These are phyloP conservation scores for Argentina anserina DNA, from an alignment of 306 rosid species.

Conservation along the genomic window DNA sequence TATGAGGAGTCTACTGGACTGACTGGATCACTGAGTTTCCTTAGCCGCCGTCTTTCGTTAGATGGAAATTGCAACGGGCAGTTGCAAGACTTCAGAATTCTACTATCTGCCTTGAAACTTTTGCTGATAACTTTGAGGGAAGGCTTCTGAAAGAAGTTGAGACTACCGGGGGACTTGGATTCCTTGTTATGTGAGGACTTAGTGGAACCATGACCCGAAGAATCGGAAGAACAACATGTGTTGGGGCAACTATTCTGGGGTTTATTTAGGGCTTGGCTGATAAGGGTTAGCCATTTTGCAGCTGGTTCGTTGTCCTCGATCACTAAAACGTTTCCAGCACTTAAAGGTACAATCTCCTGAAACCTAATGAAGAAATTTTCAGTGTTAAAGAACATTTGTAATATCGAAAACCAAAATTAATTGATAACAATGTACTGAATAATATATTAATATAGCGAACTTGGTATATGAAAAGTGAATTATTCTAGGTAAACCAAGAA, in stretches of 20 bases:
- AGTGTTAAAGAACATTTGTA: not conserved
- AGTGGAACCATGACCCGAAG: conserved; percentile 34
- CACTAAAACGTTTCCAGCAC: conserved; percentile 84
- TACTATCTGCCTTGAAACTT: conserved; percentile 53
- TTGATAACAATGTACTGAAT: not conserved
- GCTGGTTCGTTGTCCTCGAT: conserved; percentile 97
- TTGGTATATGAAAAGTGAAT: not conserved
- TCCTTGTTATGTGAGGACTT: conserved; percentile 31
- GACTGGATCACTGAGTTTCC: conserved; percentile 46
- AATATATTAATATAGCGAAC: too few species aligned
- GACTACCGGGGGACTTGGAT: conserved; percentile 34
- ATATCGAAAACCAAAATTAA: not conserved
- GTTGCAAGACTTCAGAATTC: conserved; percentile 72
- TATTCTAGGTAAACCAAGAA: not conserved
- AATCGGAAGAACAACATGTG: conserved; percentile 14
- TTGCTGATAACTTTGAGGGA: conserved; percentile 62
- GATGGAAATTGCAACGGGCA: conserved; percentile 54
- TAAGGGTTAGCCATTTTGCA: conserved; percentile 71
- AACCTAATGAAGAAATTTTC: conserved; percentile 39
- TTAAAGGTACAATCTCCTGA: conserved; percentile 93
- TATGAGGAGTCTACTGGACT: conserved; percentile 27
- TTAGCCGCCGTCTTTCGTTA: conserved; percentile 42
- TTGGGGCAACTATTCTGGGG: conserved; percentile 33
- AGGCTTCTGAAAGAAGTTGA: conserved; percentile 70
- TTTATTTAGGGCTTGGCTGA: conserved; percentile 69